These are phyloP conservation scores for Penicillium sp. DNA, from an alignment of 2,329 filamentous ascomycete species.

Conservation along the genomic window DNA sequence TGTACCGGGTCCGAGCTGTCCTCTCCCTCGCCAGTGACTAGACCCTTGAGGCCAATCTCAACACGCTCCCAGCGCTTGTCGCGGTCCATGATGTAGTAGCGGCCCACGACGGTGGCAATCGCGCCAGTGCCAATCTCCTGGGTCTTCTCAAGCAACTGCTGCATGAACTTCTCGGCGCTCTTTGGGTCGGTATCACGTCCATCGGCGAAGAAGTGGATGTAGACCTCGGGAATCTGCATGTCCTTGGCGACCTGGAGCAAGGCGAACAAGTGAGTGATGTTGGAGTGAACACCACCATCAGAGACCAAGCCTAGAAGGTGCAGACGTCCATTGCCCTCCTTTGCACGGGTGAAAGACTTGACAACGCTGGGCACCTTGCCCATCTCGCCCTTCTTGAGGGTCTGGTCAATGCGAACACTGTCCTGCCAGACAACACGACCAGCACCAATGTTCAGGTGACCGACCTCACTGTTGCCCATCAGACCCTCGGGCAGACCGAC, in stretches of 20 bases:
- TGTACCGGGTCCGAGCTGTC: constrained; percentile 72
- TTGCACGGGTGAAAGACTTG: constrained; percentile 67
- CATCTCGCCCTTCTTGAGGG: constrained; percentile 76
- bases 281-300: constrained; percentile 91
- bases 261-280: constrained; percentile 84
- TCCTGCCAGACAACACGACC: constrained; percentile 98
- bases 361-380: constrained; percentile 68
- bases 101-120: constrained; percentile 83
- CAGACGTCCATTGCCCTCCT: constrained; percentile 79
- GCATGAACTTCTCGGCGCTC: constrained; percentile 77
- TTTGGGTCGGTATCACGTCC: constrained; percentile 97
- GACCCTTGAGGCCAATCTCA: constrained; percentile 77
- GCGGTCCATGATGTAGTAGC: constrained; percentile 98
- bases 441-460: constrained; percentile 95
- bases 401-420: constrained; percentile 89
- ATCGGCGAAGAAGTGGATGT: constrained; percentile 98
- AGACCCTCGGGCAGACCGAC: constrained; percentile 92
- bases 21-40: constrained; percentile 80
- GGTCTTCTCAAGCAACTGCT: constrained; percentile 69
- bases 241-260: constrained; percentile 85
- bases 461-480: constrained; percentile 98
- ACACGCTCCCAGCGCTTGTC: constrained; percentile 98
- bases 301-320: constrained; percentile 88
- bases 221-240: constrained; percentile 77
- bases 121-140: constrained; percentile 80